phyloP scores from a whole-genome alignment of 441 rosid genomes.

The Oxalis stricta region DNA sequence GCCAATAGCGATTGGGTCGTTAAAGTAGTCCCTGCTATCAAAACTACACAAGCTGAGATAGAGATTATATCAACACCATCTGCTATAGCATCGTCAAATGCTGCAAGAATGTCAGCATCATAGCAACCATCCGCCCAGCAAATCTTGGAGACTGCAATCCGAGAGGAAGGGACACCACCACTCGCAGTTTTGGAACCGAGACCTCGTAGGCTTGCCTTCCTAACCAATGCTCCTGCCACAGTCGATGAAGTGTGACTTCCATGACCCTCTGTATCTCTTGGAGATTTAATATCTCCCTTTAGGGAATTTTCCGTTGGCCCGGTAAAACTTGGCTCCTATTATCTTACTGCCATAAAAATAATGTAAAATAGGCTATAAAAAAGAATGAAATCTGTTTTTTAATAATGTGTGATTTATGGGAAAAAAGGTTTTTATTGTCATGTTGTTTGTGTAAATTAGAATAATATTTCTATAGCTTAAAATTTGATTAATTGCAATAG shows the following conservation, averaged over 20 bases:
- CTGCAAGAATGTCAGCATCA: slow-evolving; percentile 30
- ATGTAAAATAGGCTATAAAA: background rate
- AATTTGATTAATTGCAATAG: no score
- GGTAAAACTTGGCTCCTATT: slow-evolving; percentile 28
- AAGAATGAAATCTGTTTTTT: no score
- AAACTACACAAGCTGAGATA: slow-evolving; percentile 14
- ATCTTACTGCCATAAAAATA: slow-evolving; percentile 15
- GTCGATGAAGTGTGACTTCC: slow-evolving; percentile 30
- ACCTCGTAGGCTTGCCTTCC: slow-evolving; percentile 14
- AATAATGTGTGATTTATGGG: no score
- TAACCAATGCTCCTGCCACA: slow-evolving; percentile 19
- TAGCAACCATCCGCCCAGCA: slow-evolving; percentile 29
- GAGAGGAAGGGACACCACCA: slow-evolving; percentile 26
- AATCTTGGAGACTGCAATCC: slow-evolving; percentile 37
- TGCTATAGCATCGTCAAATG: slow-evolving; percentile 36
- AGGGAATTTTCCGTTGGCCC: background rate
- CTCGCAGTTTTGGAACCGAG: slow-evolving; percentile 22
- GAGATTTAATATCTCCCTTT: slow-evolving; percentile 14
- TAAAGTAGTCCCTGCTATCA: slow-evolving; percentile 14
- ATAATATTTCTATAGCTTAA: background rate
- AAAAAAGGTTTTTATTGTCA: no score
- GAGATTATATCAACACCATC: slow-evolving; percentile 40
- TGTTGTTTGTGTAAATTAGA: background rate
- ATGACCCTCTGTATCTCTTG: slow-evolving; percentile 29
- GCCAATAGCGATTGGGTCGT: slow-evolving; percentile 21